Evolutionary conservation across 768 basidiomycete species (phyloP), one percentile per base, ranked within the genome.

Genomic region (Tephrocybe sp.): DNA sequence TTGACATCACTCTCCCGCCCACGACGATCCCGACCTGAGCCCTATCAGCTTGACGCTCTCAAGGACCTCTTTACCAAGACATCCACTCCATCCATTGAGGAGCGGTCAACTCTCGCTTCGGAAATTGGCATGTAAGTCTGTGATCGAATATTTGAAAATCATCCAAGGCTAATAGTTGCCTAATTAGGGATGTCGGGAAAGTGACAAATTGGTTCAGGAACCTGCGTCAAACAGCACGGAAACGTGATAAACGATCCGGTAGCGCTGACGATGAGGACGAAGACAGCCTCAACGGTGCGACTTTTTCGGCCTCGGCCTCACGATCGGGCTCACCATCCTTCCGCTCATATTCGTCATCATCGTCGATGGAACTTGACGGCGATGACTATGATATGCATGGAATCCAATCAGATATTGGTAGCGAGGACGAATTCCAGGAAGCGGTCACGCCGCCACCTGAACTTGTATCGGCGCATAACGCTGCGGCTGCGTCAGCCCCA

Each of bases 181-280:
- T 28, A 14, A 48, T 12, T 51, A 85, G 82, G 89, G 89, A 92
- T 68, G 67, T 91, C 50, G 85, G 84, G 57, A 90, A 89, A 68
- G 88, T 92, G 46, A 90, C 89, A 15, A 92, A 92, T 65, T 92
- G 89, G 89, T 91, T 91, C 75, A 77, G 89, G 30, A 92, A 92
- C 63, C 75, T 91, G 51, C 80, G 89, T 32, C 89, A 92, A 69
- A 87, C 86, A 15, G 78, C 88, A n/a, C 72, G 88, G 37, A 90
- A 84, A 67, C 82, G 88, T 20, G 77, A 80, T 50, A 83, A 76
- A 68, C 80, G 71, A 56, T 64, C 68, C 20, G 69, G 72, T 46
- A 72, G 76, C 58, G 69, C 72, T 18, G 77, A 72, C 54, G 74
- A 75, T 45, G 72, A 72, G 21, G 76, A 75, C 53, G 74, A 78